phyloP scores from a whole-genome alignment of 805 yeast species.

The Metschnikowia aberdeeniae region DNA sequence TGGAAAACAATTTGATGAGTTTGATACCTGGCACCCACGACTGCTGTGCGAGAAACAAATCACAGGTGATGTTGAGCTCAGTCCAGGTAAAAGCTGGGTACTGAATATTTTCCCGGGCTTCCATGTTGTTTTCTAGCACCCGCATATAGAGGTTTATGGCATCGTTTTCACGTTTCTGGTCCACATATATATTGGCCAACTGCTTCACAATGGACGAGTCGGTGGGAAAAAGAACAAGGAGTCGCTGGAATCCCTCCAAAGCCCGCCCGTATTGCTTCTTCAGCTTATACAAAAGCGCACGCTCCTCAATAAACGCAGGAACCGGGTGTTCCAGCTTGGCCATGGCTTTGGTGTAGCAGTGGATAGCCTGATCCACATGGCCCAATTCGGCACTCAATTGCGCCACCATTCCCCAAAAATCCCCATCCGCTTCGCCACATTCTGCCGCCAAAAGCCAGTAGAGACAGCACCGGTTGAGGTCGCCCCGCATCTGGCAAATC shows the following conservation, averaged over 20 bases:
- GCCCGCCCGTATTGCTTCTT: constrained; percentile 68
- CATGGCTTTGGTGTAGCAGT: constrained; percentile 69
- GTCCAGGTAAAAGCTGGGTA: constrained; percentile 76
- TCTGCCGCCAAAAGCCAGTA: constrained; percentile 83
- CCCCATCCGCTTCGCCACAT: constrained; percentile 68
- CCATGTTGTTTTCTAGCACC: constrained; percentile 57
- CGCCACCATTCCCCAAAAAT: constrained; percentile 76
- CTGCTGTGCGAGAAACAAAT: constrained; percentile 66
- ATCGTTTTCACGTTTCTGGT: constrained; percentile 60
- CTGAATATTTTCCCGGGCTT: constrained; percentile 29
- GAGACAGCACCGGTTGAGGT: constrained; percentile 67
- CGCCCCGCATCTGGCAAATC: constrained; percentile 65
- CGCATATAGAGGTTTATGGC: constrained; percentile 69
- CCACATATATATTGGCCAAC: constrained; percentile 47
- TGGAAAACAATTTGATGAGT: constrained; percentile 62
- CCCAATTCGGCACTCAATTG: constrained; percentile 61
- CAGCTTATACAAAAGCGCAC: constrained; percentile 66
- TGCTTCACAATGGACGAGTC: constrained; percentile 60
- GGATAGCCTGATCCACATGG: constrained; percentile 69
- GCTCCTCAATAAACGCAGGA: constrained; percentile 45
- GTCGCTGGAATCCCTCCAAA: constrained; percentile 61
- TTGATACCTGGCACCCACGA: constrained; percentile 62
- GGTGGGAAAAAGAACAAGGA: constrained; percentile 52
- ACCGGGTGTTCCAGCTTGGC: constrained; percentile 32
- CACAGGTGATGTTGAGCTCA: constrained; percentile 78